These are phyloP conservation scores for Gaeumannomyces sp. DNA, from an alignment of 2,329 filamentous ascomycete genomes.

Conservation along the genomic window DNA sequence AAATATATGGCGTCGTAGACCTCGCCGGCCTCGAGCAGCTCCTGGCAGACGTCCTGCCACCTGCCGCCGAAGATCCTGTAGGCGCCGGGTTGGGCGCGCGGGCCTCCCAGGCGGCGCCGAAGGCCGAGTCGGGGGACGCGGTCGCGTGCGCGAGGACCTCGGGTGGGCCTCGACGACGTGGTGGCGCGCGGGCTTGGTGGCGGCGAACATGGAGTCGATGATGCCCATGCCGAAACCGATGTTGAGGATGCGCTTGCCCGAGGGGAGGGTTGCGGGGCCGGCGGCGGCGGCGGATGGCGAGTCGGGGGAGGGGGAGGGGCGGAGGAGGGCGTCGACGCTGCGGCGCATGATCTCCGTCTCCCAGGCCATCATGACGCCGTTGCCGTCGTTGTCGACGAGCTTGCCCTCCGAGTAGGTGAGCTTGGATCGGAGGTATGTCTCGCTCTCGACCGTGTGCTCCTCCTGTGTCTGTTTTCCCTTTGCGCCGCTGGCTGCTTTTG, in stretches of 20 bases:
- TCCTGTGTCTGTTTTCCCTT: constrained; percentile 6
- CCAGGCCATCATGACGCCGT: constrained; percentile 94
- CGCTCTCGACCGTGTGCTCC: constrained; percentile 50
- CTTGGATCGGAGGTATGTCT: constrained; percentile 61
- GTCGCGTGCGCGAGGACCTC: constrained; percentile 56
- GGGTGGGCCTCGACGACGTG: constrained; percentile 86
- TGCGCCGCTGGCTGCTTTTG: constrained; percentile 12
- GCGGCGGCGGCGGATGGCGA: constrained; percentile 3
- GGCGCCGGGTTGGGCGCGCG: constrained; percentile 55
- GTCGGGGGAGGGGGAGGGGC: constrained; percentile 21
- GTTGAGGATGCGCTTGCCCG: constrained; percentile 68
- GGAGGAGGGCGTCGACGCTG: constrained; percentile 62
- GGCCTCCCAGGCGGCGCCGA: constrained; percentile 50
- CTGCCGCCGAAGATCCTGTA: constrained; percentile 65
- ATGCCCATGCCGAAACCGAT: constrained; percentile 92
- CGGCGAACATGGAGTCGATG: constrained; percentile 69
- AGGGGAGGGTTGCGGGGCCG: constrained; percentile 15
- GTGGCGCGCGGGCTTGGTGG: constrained; percentile 60
- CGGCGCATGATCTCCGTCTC: constrained; percentile 79
- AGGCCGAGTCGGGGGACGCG: constrained; percentile 40
- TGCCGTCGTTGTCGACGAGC: constrained; percentile 67
- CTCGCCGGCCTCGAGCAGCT: constrained; percentile 60
- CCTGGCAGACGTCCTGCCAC: constrained; percentile 76
- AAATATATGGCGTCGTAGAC: constrained; percentile 90
- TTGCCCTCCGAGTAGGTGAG: constrained; percentile 60